A percentile compares a stretch with the other conserved stretches of the same genome.
These are phyloP conservation scores for Suillus americanus DNA, from an alignment of 768 basidiomycete species.

Conservation along the genomic window DNA sequence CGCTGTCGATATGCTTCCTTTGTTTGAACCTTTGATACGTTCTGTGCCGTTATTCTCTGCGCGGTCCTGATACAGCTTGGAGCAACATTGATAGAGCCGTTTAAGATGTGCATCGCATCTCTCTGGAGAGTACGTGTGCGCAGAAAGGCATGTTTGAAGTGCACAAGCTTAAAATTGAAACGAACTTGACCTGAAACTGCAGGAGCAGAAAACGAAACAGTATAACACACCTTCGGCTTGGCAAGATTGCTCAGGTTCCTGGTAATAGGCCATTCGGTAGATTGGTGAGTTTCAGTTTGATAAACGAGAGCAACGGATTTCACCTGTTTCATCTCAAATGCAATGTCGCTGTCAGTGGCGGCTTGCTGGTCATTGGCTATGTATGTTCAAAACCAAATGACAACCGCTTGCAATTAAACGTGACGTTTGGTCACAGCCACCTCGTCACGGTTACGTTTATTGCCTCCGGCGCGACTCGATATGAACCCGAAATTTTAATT, in stretches of 20 bases:
- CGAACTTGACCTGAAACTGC: not conserved
- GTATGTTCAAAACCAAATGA: too few species aligned
- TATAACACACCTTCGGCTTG: not conserved
- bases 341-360: not conserved
- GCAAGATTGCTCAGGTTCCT: not conserved
- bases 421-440: not conserved
- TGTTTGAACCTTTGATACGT: conserved; percentile 26
- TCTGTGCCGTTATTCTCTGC: conserved; percentile 13
- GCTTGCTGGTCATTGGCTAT: too few species aligned
- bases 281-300: not conserved
- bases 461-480: too few species aligned
- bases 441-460: too few species aligned
- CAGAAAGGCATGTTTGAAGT: conserved; percentile 61
- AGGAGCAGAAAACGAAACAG: too few species aligned
- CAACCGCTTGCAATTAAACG: too few species aligned
- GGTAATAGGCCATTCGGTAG: not conserved
- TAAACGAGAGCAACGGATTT: not conserved
- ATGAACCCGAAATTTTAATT: too few species aligned
- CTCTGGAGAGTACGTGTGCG: conserved; percentile 64
- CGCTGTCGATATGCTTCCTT: conserved; percentile 46
- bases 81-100: conserved; percentile 63
- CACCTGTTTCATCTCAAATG: not conserved
- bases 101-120: conserved; percentile 54
- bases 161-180: conserved; percentile 48
- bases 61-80: conserved; percentile 47